Evolutionary conservation across 2,329 filamentous ascomycete genomes (phyloP), one percentile per base, ranked within the genome.

Genomic region (Talaromyces sp.): DNA sequence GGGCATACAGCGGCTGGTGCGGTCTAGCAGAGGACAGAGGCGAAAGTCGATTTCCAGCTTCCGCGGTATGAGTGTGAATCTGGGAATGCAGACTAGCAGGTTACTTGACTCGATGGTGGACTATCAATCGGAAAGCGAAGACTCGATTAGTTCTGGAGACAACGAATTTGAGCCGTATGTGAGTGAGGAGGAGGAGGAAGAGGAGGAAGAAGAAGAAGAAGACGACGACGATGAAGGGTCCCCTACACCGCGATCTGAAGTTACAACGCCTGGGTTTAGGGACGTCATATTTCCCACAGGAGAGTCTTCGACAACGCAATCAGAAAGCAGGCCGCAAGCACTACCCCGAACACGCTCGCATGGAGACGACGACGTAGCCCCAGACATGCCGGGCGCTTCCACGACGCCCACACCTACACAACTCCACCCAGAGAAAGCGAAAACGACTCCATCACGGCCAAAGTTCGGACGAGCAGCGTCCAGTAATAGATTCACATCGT

Each of bases 31-130:
- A 81, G 55, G 28, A 30, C 62, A 62, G 22, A 83, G 73, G 54
- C 78, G 78, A 63, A 74, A 75, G 32, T 81, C 82, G 4, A 73
- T 82, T 9, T 77, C 78, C 19, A 78, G 80, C 58, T 69, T 82
- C 58, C 75, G 74, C 30, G 75, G 76, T 11, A 75, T 90, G 55
- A 87, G 87, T 3, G 81, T 90, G 25, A 90, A 81, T 65, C 80
- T 91, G 64, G 88, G 88, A 1, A 93, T 93, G 75, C 87, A 88
- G 65, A 92, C 90, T 3, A 89, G 92, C 65, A 85, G 86, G 60
- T 76, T 96, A 1, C 82, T 86, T 9, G 82, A 85, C 61, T 83
- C 85, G 27, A 82, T 89, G 11, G 78, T 90, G 62, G 74, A 80
- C 15, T 80, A 77, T 60, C 75, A 80, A 42, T 75, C 74, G 13